Evolutionary conservation across 345 rosid genomes (phyloP).

Genomic region (Eutrema yunnanense): DNA sequence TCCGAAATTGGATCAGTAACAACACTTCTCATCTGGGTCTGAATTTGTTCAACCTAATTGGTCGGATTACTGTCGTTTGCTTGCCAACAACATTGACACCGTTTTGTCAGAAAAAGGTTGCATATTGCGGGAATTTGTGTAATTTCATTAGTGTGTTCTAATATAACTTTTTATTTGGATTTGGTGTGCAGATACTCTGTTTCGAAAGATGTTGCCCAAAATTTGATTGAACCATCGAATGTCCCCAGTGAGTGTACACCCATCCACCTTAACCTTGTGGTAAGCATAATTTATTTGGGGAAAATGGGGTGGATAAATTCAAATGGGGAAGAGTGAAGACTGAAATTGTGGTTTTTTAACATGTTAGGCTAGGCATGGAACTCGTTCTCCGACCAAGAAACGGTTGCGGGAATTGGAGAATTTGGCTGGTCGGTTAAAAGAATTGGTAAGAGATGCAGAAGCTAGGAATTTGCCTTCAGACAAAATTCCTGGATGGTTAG

Average conservation of each 20-base stretch:
- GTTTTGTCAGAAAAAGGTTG: not conserved
- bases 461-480: slow-evolving; percentile 34
- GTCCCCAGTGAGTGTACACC: slow-evolving; percentile 65
- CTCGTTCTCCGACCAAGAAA: slow-evolving; percentile 93
- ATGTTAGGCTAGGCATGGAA: slow-evolving; percentile 87
- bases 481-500: slow-evolving; percentile 67
- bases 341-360: not conserved
- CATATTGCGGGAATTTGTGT: not conserved
- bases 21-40: not conserved
- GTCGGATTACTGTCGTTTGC: not conserved
- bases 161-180: not conserved
- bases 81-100: not conserved
- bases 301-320: not conserved
- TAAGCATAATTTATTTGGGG: slow-evolving; percentile 23
- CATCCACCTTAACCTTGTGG: slow-evolving; percentile 95
- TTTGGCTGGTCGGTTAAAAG: slow-evolving; percentile 56
- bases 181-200: slow-evolving; percentile 56
- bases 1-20: not conserved
- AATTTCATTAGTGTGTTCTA: not conserved
- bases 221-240: slow-evolving; percentile 34
- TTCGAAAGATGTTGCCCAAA: slow-evolving; percentile 43
- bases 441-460: slow-evolving; percentile 54
- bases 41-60: not conserved
- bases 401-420: slow-evolving; percentile 64
- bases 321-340: not conserved